Percentiles rank a stretch among this genome's conserved stretches.
phyloP scores from a whole-genome alignment of 2,329 filamentous ascomycete species.

The Colletotrichum zoysiae region DNA sequence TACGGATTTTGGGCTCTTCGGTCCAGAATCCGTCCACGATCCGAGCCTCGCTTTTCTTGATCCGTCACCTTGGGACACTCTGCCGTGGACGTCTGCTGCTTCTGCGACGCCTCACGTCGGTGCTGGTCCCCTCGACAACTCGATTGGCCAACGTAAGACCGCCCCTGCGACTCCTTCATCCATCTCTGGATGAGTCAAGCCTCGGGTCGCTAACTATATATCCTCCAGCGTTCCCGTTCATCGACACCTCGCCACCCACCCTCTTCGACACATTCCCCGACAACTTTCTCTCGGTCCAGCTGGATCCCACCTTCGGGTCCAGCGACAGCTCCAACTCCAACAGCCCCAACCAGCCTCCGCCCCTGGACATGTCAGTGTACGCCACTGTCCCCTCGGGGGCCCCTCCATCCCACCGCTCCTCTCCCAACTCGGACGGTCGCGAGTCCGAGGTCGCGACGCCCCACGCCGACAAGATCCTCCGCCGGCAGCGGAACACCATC shows the following conservation, averaged over 20 bases:
- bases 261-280: constrained; percentile 38
- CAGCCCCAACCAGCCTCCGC: constrained; percentile 36
- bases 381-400: constrained; percentile 15
- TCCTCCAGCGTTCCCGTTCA: constrained; percentile 34
- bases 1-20: constrained; percentile 33
- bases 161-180: too few species aligned
- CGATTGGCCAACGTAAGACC: constrained; percentile 27
- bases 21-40: constrained; percentile 34
- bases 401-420: constrained; percentile 22
- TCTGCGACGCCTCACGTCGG: constrained; percentile 26
- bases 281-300: neutral
- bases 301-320: constrained; percentile 31
- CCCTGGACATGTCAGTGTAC: constrained; percentile 31
- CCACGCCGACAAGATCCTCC: constrained; percentile 54
- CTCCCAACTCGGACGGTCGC: constrained; percentile 27
- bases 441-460: constrained; percentile 6
- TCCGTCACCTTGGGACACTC: constrained; percentile 36
- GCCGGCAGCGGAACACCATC: constrained; percentile 77
- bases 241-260: constrained; percentile 31
- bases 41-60: constrained; percentile 30
- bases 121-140: constrained; percentile 38
- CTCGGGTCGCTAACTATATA: constrained; percentile 2
- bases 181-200: constrained; percentile 10
- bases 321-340: constrained; percentile 32
- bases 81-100: constrained; percentile 31